phyloP scores from a whole-genome alignment of 805 yeast species.

The Candida oleophila region DNA sequence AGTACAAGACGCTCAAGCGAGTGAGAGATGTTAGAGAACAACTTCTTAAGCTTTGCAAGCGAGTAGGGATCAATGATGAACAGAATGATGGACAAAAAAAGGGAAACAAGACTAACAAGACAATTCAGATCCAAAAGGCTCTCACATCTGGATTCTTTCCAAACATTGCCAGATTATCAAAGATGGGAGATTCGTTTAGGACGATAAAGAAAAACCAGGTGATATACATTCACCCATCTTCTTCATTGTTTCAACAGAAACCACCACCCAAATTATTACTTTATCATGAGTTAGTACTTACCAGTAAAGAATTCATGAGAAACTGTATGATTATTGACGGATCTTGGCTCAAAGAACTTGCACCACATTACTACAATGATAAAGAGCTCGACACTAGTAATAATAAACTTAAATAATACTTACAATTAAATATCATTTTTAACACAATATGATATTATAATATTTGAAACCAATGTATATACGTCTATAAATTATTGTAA shows the following conservation, averaged over 20 bases:
- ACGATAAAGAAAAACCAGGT: conserved; percentile 65
- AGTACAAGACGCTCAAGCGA: conserved; percentile 67
- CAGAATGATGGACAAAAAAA: conserved; percentile 16
- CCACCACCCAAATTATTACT: conserved; percentile 76
- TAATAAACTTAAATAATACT: too few species aligned
- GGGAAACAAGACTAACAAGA: conserved; percentile 23
- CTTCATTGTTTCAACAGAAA: conserved; percentile 58
- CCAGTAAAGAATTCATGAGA: conserved; percentile 87
- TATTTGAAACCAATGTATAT: too few species aligned
- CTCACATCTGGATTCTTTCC: conserved; percentile 69
- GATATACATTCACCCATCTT: conserved; percentile 86
- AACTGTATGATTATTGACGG: conserved; percentile 73
- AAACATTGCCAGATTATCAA: conserved; percentile 58
- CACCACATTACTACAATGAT: conserved; percentile 55
- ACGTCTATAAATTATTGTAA: too few species aligned
- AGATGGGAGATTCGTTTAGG: conserved; percentile 67
- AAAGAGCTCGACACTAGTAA: conserved; percentile 20
- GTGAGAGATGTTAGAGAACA: conserved; percentile 74
- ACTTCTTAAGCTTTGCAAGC: conserved; percentile 56
- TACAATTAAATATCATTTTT: not conserved
- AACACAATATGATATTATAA: too few species aligned
- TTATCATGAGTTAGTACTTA: conserved; percentile 80
- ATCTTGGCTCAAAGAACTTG: conserved; percentile 70
- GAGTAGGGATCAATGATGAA: conserved; percentile 39
- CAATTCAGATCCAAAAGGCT: conserved; percentile 47